Percentiles rank a stretch among this genome's conserved stretches.
Conservation (phyloP, 2,329 filamentous ascomycete genomes). For the Penicillium glabrum region DNA sequence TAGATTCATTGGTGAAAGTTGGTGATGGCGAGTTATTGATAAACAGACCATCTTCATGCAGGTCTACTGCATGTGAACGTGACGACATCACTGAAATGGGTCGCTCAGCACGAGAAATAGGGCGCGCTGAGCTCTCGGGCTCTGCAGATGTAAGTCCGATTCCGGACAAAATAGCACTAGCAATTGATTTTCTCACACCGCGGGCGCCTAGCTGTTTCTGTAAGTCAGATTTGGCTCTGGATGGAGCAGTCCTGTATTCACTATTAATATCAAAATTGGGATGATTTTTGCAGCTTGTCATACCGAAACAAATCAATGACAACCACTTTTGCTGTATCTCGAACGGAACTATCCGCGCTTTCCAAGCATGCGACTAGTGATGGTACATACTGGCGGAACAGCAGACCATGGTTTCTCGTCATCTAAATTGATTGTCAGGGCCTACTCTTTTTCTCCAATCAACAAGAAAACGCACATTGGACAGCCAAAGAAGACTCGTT, state of each 20-base stretch:
- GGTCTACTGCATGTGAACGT: constrained; percentile 25
- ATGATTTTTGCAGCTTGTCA: constrained; percentile 18
- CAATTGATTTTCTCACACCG: constrained; percentile 84
- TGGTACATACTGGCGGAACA: constrained; percentile 81
- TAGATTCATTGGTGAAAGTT: not conserved
- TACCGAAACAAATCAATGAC: constrained; percentile 86
- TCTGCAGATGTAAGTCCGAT: constrained; percentile 55
- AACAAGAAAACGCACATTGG: constrained; percentile 57
- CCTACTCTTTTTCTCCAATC: not conserved
- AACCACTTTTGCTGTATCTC: constrained; percentile 77
- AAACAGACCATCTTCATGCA: constrained; percentile 22
- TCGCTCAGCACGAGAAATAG: constrained; percentile 31
- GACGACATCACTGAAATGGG: constrained; percentile 33
- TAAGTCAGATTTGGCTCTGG: constrained; percentile 81
- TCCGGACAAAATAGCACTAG: constrained; percentile 74
- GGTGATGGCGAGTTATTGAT: not conserved
- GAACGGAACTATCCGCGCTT: constrained; percentile 83
- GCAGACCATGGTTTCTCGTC: constrained; percentile 75
- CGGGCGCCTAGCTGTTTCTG: constrained; percentile 82
- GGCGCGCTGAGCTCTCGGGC: constrained; percentile 22
- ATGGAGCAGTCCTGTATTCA: constrained; percentile 66
- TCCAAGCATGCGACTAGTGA: constrained; percentile 82
- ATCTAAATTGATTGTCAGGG: constrained; percentile 55
- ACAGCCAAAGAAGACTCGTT: constrained; percentile 78
- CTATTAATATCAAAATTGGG: constrained; percentile 5